Base-by-base conservation (phyloP, 345 rosid species). In the Clarkia xantiana region DNA sequence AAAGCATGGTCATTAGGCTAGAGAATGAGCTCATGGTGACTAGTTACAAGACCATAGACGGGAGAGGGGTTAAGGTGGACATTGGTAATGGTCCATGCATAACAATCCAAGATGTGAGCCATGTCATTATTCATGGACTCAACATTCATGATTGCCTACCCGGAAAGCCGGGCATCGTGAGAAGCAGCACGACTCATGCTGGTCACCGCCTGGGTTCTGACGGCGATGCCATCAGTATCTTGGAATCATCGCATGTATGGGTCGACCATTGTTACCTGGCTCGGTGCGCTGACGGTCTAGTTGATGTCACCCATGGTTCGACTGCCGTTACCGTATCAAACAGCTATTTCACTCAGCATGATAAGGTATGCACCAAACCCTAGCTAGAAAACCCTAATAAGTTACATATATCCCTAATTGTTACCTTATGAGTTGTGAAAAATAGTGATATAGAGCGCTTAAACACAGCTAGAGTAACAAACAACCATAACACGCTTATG, bases 21-120 rank as follows among this genome's bases (percentile, higher is more conserved):
- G 65, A 64, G 60, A 82, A 91, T 62, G 96, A 91, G 62, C 93
- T 91, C 9, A 79, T 91, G 23, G 49, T 91, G 80, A 86, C 77
- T 55, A 91, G 93, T 62, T 80, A 61, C 60, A 91, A 91, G 74
- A 91, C 96, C 3, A 83, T 86, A 0, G 96, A 91, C 42, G 96
- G 93, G 11, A 71, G 98, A 61, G 98, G 94, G 0, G 72, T 40
- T 11, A 81, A 75, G 25, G 94, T 90, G 19, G 86, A 85, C 54
- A 86, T 86, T 23, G 84, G 88, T 1, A 62, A 80, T 34, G 95
- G 95, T 0, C 78, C 79, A 4, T 86, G 95, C 73, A 69, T 90
- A 45, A 89, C 94, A 2, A 56, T 90, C 55, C 95, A 90, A 59
- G 69, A 64, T 34, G 76, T 85, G 48, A 77, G 69, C 40, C 80